Base-by-base conservation (phyloP, 805 yeast genomes). In the Lipomyces yamadae region DNA sequence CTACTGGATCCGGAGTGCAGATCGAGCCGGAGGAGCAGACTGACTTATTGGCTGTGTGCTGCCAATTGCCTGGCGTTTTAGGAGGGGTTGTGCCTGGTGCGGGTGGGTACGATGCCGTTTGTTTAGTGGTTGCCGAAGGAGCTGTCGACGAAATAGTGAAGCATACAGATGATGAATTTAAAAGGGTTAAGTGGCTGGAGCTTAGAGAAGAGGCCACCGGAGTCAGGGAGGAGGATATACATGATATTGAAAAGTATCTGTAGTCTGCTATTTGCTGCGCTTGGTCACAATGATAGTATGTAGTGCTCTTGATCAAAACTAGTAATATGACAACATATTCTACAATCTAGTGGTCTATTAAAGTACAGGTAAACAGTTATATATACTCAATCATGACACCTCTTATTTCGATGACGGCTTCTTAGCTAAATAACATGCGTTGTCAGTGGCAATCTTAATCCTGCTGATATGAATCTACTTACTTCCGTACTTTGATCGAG, bases 31-130 rank as follows among this genome's bases (percentile, higher is more conserved):
- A 75, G 1, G 80, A 82, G 29, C 99, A 95, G 77, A 90, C 97
- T 0, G 67, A 72, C 1, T 80, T 95, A 4, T 78, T 95, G 6
- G 86, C 94, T 74, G 76, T 80, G 18, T 86, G 90, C 65, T 76
- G 82, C 53, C 71, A 77, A 6, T 74, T 91, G 29, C 80, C 80
- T 0, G 99, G 99, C 15, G 95, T 92, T 37, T 72, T 94, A 24
- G 96, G 97, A 0, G 98, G 97, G n/a, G 93, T 95, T 42, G 97
- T 95, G 2, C 99, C 99, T 0, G 99, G 99, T 1, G 99, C 99
- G 0, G 99, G 99, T 34, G 99, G 99, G 0, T 90, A 87, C 75
- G 99, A 95, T 80, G 99, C 99, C 0, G 85, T 95, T 24, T 85
- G 96, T 64, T 74, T 94, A 34, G 77, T 95, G 34, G 88, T 89